Percentiles rank a stretch among this genome's conserved stretches.
Conservation (phyloP, 495 filamentous ascomycete species). For the Staphylotrichum longicolle region DNA sequence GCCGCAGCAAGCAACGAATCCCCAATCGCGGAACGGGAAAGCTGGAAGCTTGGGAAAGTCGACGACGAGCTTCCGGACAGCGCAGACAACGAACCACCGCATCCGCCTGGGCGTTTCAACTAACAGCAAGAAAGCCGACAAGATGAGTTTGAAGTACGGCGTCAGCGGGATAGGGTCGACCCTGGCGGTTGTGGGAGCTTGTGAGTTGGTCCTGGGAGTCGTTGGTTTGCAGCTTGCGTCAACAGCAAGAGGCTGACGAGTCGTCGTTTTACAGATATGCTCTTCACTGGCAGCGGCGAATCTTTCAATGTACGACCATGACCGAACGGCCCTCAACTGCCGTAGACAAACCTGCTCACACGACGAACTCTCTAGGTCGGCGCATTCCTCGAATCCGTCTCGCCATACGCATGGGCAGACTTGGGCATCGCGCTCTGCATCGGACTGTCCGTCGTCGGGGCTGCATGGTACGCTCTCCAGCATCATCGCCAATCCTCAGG, state of each 20-base stretch:
- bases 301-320: constrained; percentile 77
- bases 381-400: constrained; percentile 88
- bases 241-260: constrained; percentile 32
- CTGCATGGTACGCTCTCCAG: constrained; percentile 74
- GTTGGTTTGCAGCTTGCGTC: neutral
- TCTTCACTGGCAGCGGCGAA: constrained; percentile 95
- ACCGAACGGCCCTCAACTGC: constrained; percentile 7
- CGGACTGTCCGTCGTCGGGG: constrained; percentile 90
- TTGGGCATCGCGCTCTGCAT: constrained; percentile 93
- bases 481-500: neutral
- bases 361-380: constrained; percentile 88
- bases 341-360: constrained; percentile 28
- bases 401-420: constrained; percentile 89
- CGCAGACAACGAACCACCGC: constrained; percentile 1
- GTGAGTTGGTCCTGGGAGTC: constrained; percentile 51
- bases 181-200: constrained; percentile 80
- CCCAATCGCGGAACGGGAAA: constrained; percentile 1
- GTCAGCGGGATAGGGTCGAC: constrained; percentile 66
- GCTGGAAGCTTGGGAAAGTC: constrained; percentile 6
- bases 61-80: constrained; percentile 3
- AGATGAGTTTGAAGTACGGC: constrained; percentile 64
- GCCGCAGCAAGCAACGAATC: neutral
- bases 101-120: neutral
- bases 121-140: constrained; percentile 22
- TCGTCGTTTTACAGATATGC: constrained; percentile 70